Conservation (phyloP, 441 rosid species). For the Omphalea diandra region DNA sequence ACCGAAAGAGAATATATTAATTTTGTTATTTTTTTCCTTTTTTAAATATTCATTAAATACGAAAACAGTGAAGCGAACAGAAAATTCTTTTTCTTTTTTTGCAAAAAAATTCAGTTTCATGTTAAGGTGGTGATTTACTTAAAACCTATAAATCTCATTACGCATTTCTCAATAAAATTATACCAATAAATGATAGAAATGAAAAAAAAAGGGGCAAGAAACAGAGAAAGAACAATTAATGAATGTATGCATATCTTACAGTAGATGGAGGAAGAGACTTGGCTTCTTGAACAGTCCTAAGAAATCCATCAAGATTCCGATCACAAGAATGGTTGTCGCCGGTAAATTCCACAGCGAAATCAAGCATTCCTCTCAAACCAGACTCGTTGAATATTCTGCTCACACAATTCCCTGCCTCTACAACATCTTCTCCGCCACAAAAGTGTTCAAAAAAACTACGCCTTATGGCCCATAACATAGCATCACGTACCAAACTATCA, state of each 20-base stretch:
- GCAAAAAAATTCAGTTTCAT: no score
- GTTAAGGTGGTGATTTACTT: no score
- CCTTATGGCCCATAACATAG: constrained; percentile 36
- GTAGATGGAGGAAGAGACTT: constrained; percentile 55
- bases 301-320: constrained; percentile 49
- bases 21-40: no score
- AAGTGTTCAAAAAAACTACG: constrained; percentile 72
- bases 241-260: constrained; percentile 49
- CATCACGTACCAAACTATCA: constrained; percentile 30
- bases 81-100: no score
- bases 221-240: no score
- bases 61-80: no score
- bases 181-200: no score
- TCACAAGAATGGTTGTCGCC: constrained; percentile 55
- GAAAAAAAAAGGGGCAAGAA: neutral
- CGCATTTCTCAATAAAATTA: no score
- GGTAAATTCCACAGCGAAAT: constrained; percentile 67
- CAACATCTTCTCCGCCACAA: constrained; percentile 62
- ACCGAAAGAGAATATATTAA: neutral
- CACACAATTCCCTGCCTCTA: constrained; percentile 40
- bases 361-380: constrained; percentile 70
- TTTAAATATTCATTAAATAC: no score
- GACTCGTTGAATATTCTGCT: constrained; percentile 41
- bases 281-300: constrained; percentile 52
- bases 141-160: no score